A percentile compares a stretch with the other conserved stretches of the same genome.
Conservation (phyloP, 192 early-diverging fungal genomes). For the Pilobolus umbonatus region DNA sequence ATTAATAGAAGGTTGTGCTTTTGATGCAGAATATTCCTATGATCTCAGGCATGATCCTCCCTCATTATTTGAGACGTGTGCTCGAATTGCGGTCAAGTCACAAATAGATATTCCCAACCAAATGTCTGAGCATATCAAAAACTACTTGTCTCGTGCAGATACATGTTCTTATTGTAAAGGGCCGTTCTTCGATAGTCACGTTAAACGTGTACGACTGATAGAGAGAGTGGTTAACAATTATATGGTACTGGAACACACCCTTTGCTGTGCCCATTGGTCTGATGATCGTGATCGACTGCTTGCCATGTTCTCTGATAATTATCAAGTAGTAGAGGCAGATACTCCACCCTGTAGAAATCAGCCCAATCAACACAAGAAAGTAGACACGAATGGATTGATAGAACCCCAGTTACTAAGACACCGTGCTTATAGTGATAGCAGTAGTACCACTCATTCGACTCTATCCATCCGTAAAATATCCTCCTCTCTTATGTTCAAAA, state of each 20-base stretch:
- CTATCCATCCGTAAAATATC: too few relatives aligned
- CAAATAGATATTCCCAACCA: slow-evolving; percentile 51
- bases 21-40: slow-evolving; percentile 40
- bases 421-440: slow-evolving; percentile 9
- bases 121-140: slow-evolving; percentile 51
- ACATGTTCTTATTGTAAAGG: slow-evolving; percentile 73
- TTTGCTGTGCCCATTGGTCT: slow-evolving; percentile 76
- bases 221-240: slow-evolving; percentile 46
- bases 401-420: background rate
- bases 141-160: slow-evolving; percentile 58
- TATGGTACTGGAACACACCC: slow-evolving; percentile 60
- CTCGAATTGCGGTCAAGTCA: slow-evolving; percentile 65
- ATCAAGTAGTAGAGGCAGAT: too few relatives aligned
- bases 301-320: slow-evolving; percentile 52
- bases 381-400: slow-evolving; percentile 8
- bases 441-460: background rate
- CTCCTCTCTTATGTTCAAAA: too few relatives aligned
- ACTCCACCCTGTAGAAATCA: too few relatives aligned
- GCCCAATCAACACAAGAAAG: background rate
- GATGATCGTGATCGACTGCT: slow-evolving; percentile 59
- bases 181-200: slow-evolving; percentile 64
- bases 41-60: slow-evolving; percentile 48
- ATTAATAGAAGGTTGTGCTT: slow-evolving; percentile 47
- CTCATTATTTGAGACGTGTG: slow-evolving; percentile 68
- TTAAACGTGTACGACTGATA: slow-evolving; percentile 57